These are phyloP conservation scores for Candida silvicultrix DNA, from an alignment of 805 yeast species.

Conservation along the genomic window DNA sequence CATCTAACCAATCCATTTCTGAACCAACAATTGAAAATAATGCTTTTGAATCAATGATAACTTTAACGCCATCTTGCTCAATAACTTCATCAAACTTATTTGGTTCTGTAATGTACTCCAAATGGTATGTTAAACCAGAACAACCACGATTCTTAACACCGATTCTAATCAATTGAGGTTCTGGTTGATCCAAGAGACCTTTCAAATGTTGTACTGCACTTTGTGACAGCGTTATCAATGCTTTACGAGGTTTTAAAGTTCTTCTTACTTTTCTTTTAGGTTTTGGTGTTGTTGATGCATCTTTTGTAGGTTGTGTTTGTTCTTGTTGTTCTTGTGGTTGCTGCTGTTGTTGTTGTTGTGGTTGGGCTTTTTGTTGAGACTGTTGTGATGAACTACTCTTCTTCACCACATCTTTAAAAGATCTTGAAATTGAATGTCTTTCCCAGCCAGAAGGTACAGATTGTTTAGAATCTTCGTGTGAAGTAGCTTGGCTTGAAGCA, in stretches of 20 bases:
- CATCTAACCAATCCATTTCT: conserved; percentile 98
- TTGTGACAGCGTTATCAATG: conserved; percentile 75
- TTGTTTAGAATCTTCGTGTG: not conserved
- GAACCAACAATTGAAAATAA: conserved; percentile 92
- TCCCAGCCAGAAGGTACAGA: conserved; percentile 13
- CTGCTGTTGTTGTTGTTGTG: not conserved
- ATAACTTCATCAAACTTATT: conserved; percentile 95
- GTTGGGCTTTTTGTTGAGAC: conserved; percentile 1
- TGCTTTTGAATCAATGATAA: conserved; percentile 92
- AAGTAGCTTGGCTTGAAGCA: conserved; percentile 1
- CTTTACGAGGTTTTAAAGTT: conserved; percentile 79
- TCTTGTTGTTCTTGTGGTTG: conserved; percentile 8
- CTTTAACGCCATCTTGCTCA: conserved; percentile 89
- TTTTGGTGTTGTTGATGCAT: conserved; percentile 18
- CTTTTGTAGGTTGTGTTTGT: conserved; percentile 20
- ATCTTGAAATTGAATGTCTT: conserved; percentile 22
- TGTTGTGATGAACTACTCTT: conserved; percentile 5
- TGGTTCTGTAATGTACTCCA: conserved; percentile 84
- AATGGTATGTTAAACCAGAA: conserved; percentile 86
- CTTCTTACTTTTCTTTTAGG: conserved; percentile 43
- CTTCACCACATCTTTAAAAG: conserved; percentile 19
- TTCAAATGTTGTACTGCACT: conserved; percentile 70
- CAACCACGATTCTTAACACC: conserved; percentile 97
- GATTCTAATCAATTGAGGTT: conserved; percentile 82
- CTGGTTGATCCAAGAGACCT: conserved; percentile 67